Evolutionary conservation across 139 green algal species (phyloP).

Genomic region (Edaphochlamys debaryana): DNA sequence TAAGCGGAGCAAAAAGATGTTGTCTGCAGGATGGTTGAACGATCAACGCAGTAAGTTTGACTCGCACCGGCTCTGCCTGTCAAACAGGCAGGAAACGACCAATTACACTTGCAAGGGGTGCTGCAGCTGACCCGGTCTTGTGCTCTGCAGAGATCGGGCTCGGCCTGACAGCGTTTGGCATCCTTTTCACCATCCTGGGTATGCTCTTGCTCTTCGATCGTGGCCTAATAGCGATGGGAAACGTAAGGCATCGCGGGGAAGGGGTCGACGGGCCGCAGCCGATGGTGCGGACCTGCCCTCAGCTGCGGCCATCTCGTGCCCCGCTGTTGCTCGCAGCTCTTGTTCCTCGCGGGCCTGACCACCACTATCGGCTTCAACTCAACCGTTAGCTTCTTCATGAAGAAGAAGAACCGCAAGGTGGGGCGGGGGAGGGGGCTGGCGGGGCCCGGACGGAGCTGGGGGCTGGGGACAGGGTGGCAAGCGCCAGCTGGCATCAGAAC

Average conservation of each 20-base stretch:
- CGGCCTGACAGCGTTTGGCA: slow-evolving; percentile 92
- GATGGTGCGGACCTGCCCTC: no score
- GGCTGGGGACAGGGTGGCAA: neutral
- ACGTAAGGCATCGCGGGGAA: no score
- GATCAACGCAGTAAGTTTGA: slow-evolving; percentile 53
- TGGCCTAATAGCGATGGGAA: slow-evolving; percentile 96
- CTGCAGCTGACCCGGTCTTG: neutral
- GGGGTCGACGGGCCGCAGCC: neutral
- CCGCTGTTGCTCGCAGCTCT: slow-evolving; percentile 67
- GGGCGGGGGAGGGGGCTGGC: neutral
- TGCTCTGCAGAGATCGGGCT: slow-evolving; percentile 94
- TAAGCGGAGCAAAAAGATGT: no score
- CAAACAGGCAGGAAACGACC: no score
- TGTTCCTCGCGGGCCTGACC: slow-evolving; percentile 91
- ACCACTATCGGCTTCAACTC: slow-evolving; percentile 90
- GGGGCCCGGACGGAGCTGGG: neutral
- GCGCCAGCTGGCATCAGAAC: no score
- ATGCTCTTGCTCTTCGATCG: slow-evolving; percentile 98
- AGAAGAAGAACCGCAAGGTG: slow-evolving; percentile 89
- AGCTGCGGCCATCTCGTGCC: no score
- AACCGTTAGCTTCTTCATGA: slow-evolving; percentile 91
- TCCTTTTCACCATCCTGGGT: slow-evolving; percentile 93
- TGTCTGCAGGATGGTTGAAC: slow-evolving; percentile 51
- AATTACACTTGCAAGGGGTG: neutral
- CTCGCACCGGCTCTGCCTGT: no score